Conservation (phyloP, 2,329 filamentous ascomycete genomes). For the Celoporthe dispersa region DNA sequence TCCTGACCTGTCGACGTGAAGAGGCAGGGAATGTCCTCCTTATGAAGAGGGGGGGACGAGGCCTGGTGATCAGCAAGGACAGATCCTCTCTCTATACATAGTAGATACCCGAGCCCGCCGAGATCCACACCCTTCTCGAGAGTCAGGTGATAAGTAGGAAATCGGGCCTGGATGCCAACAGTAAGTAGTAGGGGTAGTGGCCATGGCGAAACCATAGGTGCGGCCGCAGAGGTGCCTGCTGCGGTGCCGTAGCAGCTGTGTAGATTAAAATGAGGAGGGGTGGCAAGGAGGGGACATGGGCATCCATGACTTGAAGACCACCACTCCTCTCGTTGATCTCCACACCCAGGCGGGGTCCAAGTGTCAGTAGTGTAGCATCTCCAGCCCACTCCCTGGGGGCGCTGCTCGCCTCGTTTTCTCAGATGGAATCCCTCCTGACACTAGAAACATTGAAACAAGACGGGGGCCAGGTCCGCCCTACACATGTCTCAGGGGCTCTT, state of each 20-base stretch:
- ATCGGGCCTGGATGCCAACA: neutral
- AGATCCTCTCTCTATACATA: neutral
- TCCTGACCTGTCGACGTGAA: constrained; percentile 5
- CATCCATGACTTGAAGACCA: constrained; percentile 3
- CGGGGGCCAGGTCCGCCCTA: neutral
- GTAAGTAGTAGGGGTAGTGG: neutral
- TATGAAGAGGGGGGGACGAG: no score
- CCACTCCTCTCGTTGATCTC: neutral
- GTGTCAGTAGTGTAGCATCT: neutral
- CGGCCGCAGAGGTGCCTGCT: neutral
- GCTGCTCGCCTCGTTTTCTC: neutral
- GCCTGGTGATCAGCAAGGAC: neutral
- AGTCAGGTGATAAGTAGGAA: neutral
- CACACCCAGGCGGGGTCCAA: neutral
- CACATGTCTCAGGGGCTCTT: neutral
- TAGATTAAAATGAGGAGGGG: neutral
- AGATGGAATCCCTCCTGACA: neutral
- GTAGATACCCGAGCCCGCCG: neutral
- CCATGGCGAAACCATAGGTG: neutral
- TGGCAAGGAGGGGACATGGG: neutral
- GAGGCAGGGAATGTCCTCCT: neutral
- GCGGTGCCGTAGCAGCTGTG: neutral
- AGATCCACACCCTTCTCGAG: neutral
- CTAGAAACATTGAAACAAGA: neutral
- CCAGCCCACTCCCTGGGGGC: neutral